Base-by-base conservation (phyloP, 2,329 filamentous ascomycete species). In the Shiraia bambusicola region DNA sequence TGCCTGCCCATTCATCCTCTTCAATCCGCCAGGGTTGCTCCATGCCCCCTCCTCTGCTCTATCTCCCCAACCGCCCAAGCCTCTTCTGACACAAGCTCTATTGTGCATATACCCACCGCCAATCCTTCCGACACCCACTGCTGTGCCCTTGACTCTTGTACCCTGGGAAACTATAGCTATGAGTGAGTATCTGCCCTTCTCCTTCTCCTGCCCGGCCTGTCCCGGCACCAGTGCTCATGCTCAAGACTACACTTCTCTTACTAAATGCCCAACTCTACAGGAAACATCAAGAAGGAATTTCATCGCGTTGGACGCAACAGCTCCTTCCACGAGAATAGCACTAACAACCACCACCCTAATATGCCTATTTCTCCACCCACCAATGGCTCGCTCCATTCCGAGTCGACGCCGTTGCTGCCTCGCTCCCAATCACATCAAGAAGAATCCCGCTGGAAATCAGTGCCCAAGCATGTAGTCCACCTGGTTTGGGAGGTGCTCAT, bases 401-500 rank as follows among this genome's bases (percentile, higher is more conserved):
- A 66, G 56, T 52, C 48, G 28, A 65, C 63, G 13, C 59, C 61
- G 42, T 52, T 66, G 45, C 52, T 65, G 38, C 51, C 50, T n/a
- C 41, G 40, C 40, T 50, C 49, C 10, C 49, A 48, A 28, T 35
- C 45, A 31, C 35, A 50, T 26, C 29, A 50, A 25, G 43, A 63
- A 34, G 58, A 65, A 35, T 48, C 59, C 24, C 52, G 54, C 37
- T 55, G 57, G 49, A 65, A 59, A 45, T 45, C 53, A 16, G 25
- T 61, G 16, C 56, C 63, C 40, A 61, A 61, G 51, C 52, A 61
- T 31, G 37, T 71, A 45, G 37, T 61, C 33, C 59, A 65, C 43
- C 59, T 69, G 28, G 67, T 66, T 34, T 76, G 72, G 65, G 54
- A 60, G 48, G 72, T 69, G 11, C 65, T 77, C 36, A 56, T 62